Evolutionary conservation across 352 stramenopile genomes (phyloP), one percentile per base, ranked within the genome.

Genomic region (Pythium guiyangense): DNA sequence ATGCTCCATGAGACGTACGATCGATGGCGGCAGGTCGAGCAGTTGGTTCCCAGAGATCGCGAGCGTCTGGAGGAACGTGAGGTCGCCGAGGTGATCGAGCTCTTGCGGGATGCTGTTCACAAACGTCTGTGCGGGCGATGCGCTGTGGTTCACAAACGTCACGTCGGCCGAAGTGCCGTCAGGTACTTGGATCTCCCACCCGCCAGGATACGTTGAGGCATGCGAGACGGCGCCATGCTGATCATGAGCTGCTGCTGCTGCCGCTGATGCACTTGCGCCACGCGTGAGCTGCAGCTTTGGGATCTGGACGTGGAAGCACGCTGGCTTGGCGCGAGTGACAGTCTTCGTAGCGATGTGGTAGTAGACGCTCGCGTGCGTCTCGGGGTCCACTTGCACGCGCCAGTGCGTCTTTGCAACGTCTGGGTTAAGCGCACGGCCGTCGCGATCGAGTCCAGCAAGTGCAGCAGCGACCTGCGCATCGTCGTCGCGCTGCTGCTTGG

Each of bases 11-110:
- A 6, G 8, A 47, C 42, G 42, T 70, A 90, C 80, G 29, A 92
- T 77, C 11, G 82, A 90, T 29, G 67, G 27, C 14, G 82, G 82
- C 4, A 92, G 53, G 1, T 87, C 77, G 44, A 74, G 54, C 0
- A 92, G 63, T 25, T 89, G 67, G 49, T 92, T 92, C 2, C 68
- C 69, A 2, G 72, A 79, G n/a, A 92, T 22, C 18, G 71, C 49
- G 22, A 92, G 74, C 0, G 42, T 40, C 2, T 74, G 60, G 37
- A 92, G 50, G 26, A 67, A 62, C n/a, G 67, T 63, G 14, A 90
- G 46, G 8, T 74, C 59, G 11, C 70, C 76, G 39, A 79, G 73
- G 9, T 66, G 71, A 53, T 92, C 79, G 17, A 90, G 73, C 6
- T 67, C 76, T 15, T 59, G 37, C 10, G 82, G 79, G 6, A 92